phyloP scores from a whole-genome alignment of 2,329 filamentous ascomycete species.

The Pestalotiopsis sp. region DNA sequence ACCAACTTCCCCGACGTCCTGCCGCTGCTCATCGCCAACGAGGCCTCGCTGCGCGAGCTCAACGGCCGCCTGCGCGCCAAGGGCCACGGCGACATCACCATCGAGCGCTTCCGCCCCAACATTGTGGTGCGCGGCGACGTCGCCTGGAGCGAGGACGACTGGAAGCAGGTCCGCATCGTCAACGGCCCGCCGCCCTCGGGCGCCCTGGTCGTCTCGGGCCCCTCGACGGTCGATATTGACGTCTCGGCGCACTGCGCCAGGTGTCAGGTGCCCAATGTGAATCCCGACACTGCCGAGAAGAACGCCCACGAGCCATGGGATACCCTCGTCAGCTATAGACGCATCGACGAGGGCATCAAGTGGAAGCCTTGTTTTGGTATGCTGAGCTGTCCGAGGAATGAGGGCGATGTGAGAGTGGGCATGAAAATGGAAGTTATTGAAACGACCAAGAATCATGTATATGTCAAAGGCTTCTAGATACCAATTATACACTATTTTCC shows the following conservation, averaged over 20 bases:
- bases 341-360: constrained; percentile 61
- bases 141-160: constrained; percentile 65
- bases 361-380: constrained; percentile 71
- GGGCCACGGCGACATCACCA: constrained; percentile 50
- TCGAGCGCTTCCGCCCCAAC: constrained; percentile 67
- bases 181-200: constrained; percentile 17
- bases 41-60: constrained; percentile 59
- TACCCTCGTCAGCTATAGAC: constrained; percentile 60
- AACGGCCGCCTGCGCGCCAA: constrained; percentile 50
- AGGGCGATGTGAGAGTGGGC: constrained; percentile 58
- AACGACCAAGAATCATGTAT: constrained; percentile 56
- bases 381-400: constrained; percentile 60
- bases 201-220: not conserved
- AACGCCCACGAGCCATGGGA: constrained; percentile 64
- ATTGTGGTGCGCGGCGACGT: constrained; percentile 58
- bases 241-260: constrained; percentile 61
- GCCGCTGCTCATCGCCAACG: constrained; percentile 56
- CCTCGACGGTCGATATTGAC: constrained; percentile 47
- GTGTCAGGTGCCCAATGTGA: constrained; percentile 67
- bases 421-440: constrained; percentile 60
- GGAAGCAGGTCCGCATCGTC: constrained; percentile 59
- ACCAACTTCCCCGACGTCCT: constrained; percentile 64
- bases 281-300: constrained; percentile 62
- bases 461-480: constrained; percentile 21
- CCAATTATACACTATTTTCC: not conserved